Evolutionary conservation across 345 rosid genomes (phyloP), one percentile per base, ranked within the genome.

Genomic region (Melaleuca quinquenervia): DNA sequence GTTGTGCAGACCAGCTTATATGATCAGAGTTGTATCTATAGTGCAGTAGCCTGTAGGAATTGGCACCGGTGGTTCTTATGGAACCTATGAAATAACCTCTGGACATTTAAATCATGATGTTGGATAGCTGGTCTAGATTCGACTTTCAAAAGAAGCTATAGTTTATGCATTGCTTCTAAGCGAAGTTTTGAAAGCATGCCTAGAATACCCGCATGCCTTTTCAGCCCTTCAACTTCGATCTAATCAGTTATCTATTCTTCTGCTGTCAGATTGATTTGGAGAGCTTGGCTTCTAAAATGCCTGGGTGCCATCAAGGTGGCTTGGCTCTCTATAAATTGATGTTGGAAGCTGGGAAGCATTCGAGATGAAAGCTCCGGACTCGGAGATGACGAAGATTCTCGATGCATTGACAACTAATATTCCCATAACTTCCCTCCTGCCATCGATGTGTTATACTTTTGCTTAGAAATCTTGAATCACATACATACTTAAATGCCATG

Each of bases 231-330:
- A 32, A 51, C 74, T 45, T 78, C 15, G 8, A 70, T 70, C 13
- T 70, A 70, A 70, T 70, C 14, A 8, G 83, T 70, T 49, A 70
- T 86, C 82, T 32, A 22, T 82, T 90, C 45, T 84, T 62, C 60
- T 88, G 27, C 84, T 54, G 86, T 85, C 94, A 97, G 98, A 88
- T 82, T 82, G 96, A 94, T 64, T 82, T 97, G 85, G 93, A 93
- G 92, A 88, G 85, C 60, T 93, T 94, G 98, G 56, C 93, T 60
- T 86, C 89, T 13, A 92, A 90, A 89, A 96, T 97, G 99, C 99
- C 98, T 3, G 98, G 98, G 70, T 96, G 98, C 91, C 99, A 97
- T 91, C 95, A 89, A 76, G 99, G 98, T 89, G 98, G 98, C 80
- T 91, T 93, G 85, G 94, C 97, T 60, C 97, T 97, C 26, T 96